A percentile compares a stretch with the other conserved stretches of the same genome.
These are phyloP conservation scores for Ganoderma leucocontextum DNA, from an alignment of 1,284 basidiomycete genomes.

Conservation along the genomic window DNA sequence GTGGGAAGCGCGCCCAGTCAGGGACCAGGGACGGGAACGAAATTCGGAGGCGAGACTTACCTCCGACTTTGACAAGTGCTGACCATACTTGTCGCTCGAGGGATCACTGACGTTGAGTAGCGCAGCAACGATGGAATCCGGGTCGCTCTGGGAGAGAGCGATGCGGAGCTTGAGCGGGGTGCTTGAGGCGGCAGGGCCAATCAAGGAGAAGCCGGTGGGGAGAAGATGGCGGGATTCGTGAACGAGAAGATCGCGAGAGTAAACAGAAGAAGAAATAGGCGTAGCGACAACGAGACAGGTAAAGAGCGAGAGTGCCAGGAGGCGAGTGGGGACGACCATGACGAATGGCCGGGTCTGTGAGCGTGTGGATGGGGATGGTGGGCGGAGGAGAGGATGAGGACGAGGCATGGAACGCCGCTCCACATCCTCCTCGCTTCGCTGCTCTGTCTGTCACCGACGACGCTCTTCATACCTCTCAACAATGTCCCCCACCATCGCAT, in stretches of 20 bases:
- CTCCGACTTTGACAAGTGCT: constrained; percentile 45
- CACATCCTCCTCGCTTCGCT: neutral
- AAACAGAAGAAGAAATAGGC: constrained; percentile 15
- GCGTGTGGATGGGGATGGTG: neutral
- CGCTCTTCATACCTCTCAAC: neutral
- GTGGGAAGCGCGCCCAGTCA: neutral
- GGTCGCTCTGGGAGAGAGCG: constrained; percentile 43
- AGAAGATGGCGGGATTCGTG: constrained; percentile 39
- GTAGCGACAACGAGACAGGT: constrained; percentile 23
- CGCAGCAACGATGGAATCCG: constrained; percentile 45
- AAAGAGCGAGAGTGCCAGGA: constrained; percentile 33
- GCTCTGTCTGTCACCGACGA: neutral
- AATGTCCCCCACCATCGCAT: neutral
- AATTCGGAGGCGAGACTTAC: constrained; percentile 29
- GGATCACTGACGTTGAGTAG: constrained; percentile 47
- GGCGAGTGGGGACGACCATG: constrained; percentile 28
- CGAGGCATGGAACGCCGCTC: neutral
- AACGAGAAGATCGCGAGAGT: constrained; percentile 36
- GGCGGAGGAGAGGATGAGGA: constrained; percentile 8
- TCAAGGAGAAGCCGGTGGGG: constrained; percentile 41
- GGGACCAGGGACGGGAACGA: neutral
- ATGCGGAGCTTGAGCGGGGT: constrained; percentile 43
- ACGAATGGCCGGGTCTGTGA: constrained; percentile 7
- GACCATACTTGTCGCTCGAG: constrained; percentile 40
- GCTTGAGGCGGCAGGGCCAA: constrained; percentile 38